These are phyloP conservation scores for Starmerella gropengiesseri DNA, from an alignment of 805 yeast genomes.

Conservation along the genomic window DNA sequence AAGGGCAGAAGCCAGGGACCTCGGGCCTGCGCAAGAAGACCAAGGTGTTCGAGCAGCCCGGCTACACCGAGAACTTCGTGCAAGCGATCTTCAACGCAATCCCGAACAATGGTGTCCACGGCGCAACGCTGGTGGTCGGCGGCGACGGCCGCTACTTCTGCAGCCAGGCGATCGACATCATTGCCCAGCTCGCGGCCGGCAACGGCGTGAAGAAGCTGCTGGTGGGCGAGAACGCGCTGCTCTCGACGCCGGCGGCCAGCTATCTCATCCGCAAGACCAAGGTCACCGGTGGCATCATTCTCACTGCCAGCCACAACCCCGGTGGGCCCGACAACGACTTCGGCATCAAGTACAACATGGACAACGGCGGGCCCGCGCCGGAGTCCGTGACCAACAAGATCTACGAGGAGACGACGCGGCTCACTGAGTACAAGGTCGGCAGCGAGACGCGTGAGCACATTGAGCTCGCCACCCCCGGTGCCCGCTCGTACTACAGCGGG, in stretches of 20 bases:
- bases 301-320: slow-evolving; percentile 95
- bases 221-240: slow-evolving; percentile 76
- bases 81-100: slow-evolving; percentile 77
- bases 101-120: slow-evolving; percentile 67
- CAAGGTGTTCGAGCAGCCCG: slow-evolving; percentile 59
- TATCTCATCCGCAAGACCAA: slow-evolving; percentile 65
- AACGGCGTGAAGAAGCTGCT: slow-evolving; percentile 80
- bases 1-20: slow-evolving; percentile 95
- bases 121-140: slow-evolving; percentile 75
- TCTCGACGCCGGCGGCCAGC: slow-evolving; percentile 96
- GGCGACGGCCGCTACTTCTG: slow-evolving; percentile 96
- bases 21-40: slow-evolving; percentile 94
- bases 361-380: slow-evolving; percentile 98
- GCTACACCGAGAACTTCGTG: slow-evolving; percentile 88
- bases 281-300: slow-evolving; percentile 81
- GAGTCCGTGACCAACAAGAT: slow-evolving; percentile 85
- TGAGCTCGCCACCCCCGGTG: slow-evolving; percentile 53
- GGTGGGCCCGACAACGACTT: slow-evolving; percentile 89
- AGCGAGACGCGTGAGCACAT: slow-evolving; percentile 49
- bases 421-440: slow-evolving; percentile 48
- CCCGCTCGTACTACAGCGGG: slow-evolving; percentile 32
- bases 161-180: slow-evolving; percentile 65
- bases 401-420: slow-evolving; percentile 51
- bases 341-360: slow-evolving; percentile 90
- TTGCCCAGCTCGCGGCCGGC: slow-evolving; percentile 76